Base-by-base conservation (phyloP, 257 asterid genomes). In the Ilex asprella region DNA sequence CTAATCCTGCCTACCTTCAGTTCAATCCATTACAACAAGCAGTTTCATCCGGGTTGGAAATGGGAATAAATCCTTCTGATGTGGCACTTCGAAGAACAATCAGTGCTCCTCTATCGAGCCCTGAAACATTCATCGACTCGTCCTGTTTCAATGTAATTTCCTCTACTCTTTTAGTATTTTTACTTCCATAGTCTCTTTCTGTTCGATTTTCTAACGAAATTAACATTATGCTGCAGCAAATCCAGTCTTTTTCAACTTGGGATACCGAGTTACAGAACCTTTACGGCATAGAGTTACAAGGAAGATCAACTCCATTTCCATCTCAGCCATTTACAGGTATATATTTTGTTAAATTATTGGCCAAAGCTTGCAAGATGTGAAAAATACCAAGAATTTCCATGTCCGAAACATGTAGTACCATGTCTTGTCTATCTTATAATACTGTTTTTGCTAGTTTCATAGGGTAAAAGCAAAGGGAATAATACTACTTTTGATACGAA, bases 311-410 rank as follows among this genome's bases (percentile, higher is more conserved):
- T 16, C 54, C 85, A 60, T 85, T 81, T 60, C 73, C 65, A 68
- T 65, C 88, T 64, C 91, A 81, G 72, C 82, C 87, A 62, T 74
- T 76, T 70, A 56, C 91, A 76, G 95, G 90, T 90, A 75, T 64
- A 55, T 43, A 61, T 41, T 11, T 41, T 1, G 12, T 11, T 41
- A 11, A 7, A 41, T 41, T 41, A 7, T 41, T 41, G 10, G 10
- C 47, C 7, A 0, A 50, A 50, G 14, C 13, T 14, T 50, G 55
- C 0, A 14, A 41, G 12, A 6, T 6, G 47, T 41, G 7, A 6
- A 1, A 9, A 11, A 6, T 4, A 50, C 13, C 2, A 50, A 6
- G 7, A 5, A 50, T 11, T 9, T 0, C 2, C 27, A 1, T 50
- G 55, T 9, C 6, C 14, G 1, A 44, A 44, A 8, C 50, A 44